Evolutionary conservation across 2,329 filamentous ascomycete genomes (phyloP), one percentile per base, ranked within the genome.

Genomic region (Hirsutella minnesotensis): DNA sequence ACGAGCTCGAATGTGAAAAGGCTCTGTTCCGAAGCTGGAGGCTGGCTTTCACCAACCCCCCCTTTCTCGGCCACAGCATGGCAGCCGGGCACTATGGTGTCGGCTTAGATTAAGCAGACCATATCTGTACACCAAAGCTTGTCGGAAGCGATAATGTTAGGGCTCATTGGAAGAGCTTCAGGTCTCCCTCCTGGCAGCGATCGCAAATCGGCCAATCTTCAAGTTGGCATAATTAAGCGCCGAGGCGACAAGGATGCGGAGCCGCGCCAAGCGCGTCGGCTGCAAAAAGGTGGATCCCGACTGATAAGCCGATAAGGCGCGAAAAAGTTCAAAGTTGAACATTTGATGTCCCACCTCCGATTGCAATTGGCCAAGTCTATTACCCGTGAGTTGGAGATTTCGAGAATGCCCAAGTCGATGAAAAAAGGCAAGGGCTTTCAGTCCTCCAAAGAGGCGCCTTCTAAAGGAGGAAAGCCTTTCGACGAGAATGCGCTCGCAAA

Each of bases 401-500:
- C 31, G 22, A 31, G 38, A 44, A 62, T 62, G 60, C 46, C 57
- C 19, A 65, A 65, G 45, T 54, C 60, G 40, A 55, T 60, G 29
- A 66, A 63, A 50, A 66, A 63, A 54, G 53, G 51, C 45, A 62
- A 63, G 46, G 52, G 52, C 35, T 51, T 53, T 21, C 51, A 50
- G 21, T 44, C 46, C 36, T 51, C 52, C 10, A 50, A 53, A 7
- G 51, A 47, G 3, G 47, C 43, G 2, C 24, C 47, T 35, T 51
- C 52, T 10, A 50, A 53, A 7, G 51, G 47, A 2, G 47, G 44
- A 2, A 43, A 46, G 9, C 41, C 42, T 0, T 72, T 80, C 46
- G 66, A 77, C 48, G 66, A 73, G 46, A 60, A 64, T 31, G 63
- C 72, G 5, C 58, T 81, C 44, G 65, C 66, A 8, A 64, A 71